Evolutionary conservation across 176 grass and related monocot species (phyloP).

Genomic region (Dactylis glomerata): DNA sequence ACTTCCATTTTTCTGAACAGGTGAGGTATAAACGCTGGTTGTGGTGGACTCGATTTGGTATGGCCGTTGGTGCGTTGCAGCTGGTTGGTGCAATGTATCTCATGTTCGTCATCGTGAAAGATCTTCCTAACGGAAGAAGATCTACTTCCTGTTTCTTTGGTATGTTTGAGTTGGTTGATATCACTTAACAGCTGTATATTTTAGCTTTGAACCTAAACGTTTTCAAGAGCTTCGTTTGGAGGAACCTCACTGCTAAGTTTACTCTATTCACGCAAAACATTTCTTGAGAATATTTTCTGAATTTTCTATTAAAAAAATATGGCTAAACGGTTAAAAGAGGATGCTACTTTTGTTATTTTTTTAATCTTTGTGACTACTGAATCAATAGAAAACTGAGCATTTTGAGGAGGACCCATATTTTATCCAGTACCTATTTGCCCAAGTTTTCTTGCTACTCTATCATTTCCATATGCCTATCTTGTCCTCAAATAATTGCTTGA

Average conservation of each 20-base stretch:
- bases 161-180: slow-evolving; percentile 49
- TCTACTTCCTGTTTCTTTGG: slow-evolving; percentile 73
- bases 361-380: slow-evolving; percentile 3
- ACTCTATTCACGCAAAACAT: neutral
- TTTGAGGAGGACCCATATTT: neutral
- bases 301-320: neutral
- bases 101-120: slow-evolving; percentile 61
- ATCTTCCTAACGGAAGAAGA: slow-evolving; percentile 48
- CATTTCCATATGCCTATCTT: slow-evolving; percentile 16
- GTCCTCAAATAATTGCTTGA: slow-evolving; percentile 30
- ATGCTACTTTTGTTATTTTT: neutral
- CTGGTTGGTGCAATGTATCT: slow-evolving; percentile 72
- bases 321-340: neutral
- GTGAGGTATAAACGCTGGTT: slow-evolving; percentile 93
- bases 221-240: neutral
- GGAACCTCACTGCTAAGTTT: neutral
- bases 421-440: neutral
- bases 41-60: slow-evolving; percentile 92
- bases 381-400: slow-evolving; percentile 6
- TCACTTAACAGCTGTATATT: neutral
- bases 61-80: slow-evolving; percentile 77
- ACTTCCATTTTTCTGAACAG: slow-evolving; percentile 51
- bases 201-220: neutral
- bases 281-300: slow-evolving; percentile 3
- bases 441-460: slow-evolving; percentile 3